A percentile compares a stretch with the other conserved stretches of the same genome.
These are phyloP conservation scores for Blastobotrys raffinosifermentans DNA, from an alignment of 1,139 yeast species.

Conservation along the genomic window DNA sequence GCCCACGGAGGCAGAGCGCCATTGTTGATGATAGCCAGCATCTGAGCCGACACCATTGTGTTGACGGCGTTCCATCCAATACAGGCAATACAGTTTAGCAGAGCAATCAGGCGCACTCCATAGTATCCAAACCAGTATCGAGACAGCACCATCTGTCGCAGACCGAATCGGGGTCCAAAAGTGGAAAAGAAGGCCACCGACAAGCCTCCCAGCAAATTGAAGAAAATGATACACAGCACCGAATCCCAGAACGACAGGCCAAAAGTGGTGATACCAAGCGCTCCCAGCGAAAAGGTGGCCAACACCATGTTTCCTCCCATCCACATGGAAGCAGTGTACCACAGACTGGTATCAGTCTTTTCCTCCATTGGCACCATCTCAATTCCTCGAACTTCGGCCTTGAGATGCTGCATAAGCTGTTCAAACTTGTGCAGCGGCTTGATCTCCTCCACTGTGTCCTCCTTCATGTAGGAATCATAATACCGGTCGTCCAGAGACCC, in stretches of 20 bases:
- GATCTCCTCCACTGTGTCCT: constrained; percentile 2
- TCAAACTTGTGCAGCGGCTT: constrained; percentile 3
- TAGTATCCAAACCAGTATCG: constrained; percentile 71
- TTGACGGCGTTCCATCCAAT: constrained; percentile 96
- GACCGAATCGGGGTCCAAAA: constrained; percentile 80
- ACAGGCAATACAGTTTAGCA: constrained; percentile 78
- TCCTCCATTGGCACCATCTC: constrained; percentile 65
- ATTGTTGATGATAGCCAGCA: constrained; percentile 69
- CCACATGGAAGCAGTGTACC: constrained; percentile 87
- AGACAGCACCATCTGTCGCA: constrained; percentile 82
- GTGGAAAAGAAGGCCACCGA: constrained; percentile 80
- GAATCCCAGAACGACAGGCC: constrained; percentile 61
- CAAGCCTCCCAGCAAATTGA: constrained; percentile 61
- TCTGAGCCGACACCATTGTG: constrained; percentile 83
- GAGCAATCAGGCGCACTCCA: constrained; percentile 70
- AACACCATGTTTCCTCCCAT: constrained; percentile 84
- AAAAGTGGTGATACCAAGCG: constrained; percentile 54
- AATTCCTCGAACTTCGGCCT: constrained; percentile 60
- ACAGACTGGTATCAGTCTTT: constrained; percentile 53
- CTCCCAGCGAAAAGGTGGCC: constrained; percentile 78
- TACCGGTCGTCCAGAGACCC: too few species aligned
- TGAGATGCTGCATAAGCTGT: constrained; percentile 8
- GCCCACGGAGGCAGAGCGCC: constrained; percentile 81
- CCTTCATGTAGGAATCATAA: neutral
- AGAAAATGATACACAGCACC: constrained; percentile 58